Evolutionary conservation across 2,329 filamentous ascomycete species (phyloP).

Genomic region (Hawksworthiomyces lignivorus): DNA sequence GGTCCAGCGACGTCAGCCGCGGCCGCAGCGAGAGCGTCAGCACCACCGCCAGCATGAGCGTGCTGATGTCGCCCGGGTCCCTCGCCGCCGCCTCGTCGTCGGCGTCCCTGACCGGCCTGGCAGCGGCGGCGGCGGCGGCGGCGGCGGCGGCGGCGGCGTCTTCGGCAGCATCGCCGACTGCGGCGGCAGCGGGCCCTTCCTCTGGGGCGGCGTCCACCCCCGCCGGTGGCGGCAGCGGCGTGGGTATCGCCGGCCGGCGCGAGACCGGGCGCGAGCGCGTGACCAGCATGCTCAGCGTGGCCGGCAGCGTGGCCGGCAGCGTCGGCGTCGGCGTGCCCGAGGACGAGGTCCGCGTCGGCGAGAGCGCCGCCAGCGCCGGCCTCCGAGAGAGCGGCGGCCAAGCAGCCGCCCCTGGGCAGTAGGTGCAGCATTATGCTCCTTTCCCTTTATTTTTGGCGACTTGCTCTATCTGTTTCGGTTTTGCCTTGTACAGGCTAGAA

Average conservation of each 20-base stretch:
- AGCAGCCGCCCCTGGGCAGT: too few species aligned
- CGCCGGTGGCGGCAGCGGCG: conserved; percentile 24
- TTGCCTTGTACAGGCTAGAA: too few species aligned
- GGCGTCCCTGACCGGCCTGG: conserved; percentile 12
- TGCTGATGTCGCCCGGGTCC: conserved; percentile 19
- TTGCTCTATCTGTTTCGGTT: too few species aligned
- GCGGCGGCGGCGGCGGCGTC: conserved; percentile 23
- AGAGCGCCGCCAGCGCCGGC: conserved; percentile 50
- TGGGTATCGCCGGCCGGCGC: conserved; percentile 39
- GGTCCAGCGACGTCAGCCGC: conserved; percentile 38
- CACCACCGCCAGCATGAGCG: conserved; percentile 42
- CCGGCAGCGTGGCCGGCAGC: conserved; percentile 32
- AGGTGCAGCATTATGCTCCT: too few species aligned
- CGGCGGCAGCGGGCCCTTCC: too few species aligned
- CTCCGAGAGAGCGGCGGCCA: too few species aligned
- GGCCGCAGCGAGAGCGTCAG: conserved; percentile 44
- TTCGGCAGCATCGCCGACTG: too few species aligned
- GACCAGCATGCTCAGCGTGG: conserved; percentile 35
- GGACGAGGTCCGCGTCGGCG: conserved; percentile 52
- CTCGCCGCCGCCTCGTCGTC: conserved; percentile 6
- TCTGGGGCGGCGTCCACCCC: too few species aligned
- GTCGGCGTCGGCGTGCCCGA: conserved; percentile 49
- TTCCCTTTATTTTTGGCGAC: too few species aligned
- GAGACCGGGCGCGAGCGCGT: conserved; percentile 36
- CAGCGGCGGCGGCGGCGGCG: conserved; percentile 13